Conservation (phyloP, 2,329 filamentous ascomycete species). For the Fusarium tuaranense region DNA sequence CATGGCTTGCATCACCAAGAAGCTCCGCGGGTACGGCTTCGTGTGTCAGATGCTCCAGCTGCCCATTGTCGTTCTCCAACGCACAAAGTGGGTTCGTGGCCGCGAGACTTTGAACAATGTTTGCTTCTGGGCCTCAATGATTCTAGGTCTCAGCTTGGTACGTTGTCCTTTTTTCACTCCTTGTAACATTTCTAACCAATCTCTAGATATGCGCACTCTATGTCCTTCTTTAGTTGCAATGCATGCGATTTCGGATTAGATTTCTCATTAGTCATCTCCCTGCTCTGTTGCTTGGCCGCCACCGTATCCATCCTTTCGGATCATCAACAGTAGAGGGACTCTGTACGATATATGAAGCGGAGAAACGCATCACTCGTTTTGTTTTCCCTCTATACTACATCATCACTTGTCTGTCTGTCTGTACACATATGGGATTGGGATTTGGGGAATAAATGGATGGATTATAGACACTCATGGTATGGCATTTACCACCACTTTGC, state of each 20-base stretch:
- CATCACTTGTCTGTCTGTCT: background rate
- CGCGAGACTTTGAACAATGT: slow-evolving; percentile 87
- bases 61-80: slow-evolving; percentile 92
- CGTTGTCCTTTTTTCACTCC: slow-evolving; percentile 46
- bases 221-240: slow-evolving; percentile 56
- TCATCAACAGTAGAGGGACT: background rate
- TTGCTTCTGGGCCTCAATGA: slow-evolving; percentile 93
- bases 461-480: background rate
- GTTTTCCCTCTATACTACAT: background rate
- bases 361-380: background rate
- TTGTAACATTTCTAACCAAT: slow-evolving; percentile 26
- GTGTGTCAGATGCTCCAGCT: slow-evolving; percentile 96
- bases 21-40: slow-evolving; percentile 94
- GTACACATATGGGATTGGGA: background rate
- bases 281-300: slow-evolving; percentile 8
- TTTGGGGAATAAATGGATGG: background rate
- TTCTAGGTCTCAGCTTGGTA: slow-evolving; percentile 84
- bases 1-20: slow-evolving; percentile 98
- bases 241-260: background rate
- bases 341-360: slow-evolving; percentile 5
- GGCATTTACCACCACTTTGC: background rate
- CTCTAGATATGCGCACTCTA: slow-evolving; percentile 65
- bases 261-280: background rate
- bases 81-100: slow-evolving; percentile 79
- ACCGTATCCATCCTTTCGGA: background rate